These are phyloP conservation scores for Aspergillus diversus DNA, from an alignment of 495 filamentous ascomycete genomes.

Conservation along the genomic window DNA sequence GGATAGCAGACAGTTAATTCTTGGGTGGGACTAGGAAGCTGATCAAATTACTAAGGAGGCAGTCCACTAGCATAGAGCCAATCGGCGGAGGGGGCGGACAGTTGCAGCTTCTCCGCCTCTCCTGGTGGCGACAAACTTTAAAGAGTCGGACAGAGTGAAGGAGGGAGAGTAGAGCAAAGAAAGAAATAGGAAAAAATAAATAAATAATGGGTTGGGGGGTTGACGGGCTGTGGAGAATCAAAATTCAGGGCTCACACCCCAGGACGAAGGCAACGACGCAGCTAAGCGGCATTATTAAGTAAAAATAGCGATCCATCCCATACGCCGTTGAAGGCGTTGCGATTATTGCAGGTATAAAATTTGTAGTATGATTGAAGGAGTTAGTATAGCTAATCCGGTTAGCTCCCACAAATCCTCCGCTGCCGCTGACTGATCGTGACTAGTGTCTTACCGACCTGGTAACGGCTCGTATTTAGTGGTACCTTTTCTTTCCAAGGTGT, in stretches of 20 bases:
- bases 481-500: too few relatives aligned
- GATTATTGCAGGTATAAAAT: too few relatives aligned
- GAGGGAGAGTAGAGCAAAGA: background rate
- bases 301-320: too few relatives aligned
- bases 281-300: too few relatives aligned
- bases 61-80: background rate
- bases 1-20: slow-evolving; percentile 7
- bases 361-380: too few relatives aligned
- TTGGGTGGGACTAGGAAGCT: background rate
- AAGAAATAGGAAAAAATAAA: background rate
- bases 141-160: slow-evolving; percentile 16
- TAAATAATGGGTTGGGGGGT: background rate
- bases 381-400: too few relatives aligned
- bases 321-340: too few relatives aligned
- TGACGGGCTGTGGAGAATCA: background rate
- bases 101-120: slow-evolving; percentile 18
- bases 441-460: too few relatives aligned
- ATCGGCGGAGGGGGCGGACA: slow-evolving; percentile 16
- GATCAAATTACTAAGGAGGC: slow-evolving; percentile 6
- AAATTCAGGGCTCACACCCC: background rate
- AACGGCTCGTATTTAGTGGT: too few relatives aligned
- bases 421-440: too few relatives aligned
- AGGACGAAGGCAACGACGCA: too few relatives aligned
- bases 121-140: slow-evolving; percentile 13
- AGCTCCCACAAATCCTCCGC: too few relatives aligned